Conservation (phyloP, 164 flowering plant genomes). For the Houttuynia cordata region DNA sequence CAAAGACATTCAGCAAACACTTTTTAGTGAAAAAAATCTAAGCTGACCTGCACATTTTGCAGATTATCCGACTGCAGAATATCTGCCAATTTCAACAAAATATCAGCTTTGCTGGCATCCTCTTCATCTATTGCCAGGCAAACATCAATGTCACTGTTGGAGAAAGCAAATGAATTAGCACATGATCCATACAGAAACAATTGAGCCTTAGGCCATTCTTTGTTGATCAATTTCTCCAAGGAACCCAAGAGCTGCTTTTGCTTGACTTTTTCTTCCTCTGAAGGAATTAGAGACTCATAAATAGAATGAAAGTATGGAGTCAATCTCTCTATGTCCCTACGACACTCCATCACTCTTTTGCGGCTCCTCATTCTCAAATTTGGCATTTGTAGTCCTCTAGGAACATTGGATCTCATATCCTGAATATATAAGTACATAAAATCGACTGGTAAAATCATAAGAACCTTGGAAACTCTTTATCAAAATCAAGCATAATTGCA, state of each 20-base stretch:
- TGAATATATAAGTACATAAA: constrained; percentile 16
- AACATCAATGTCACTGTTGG: constrained; percentile 92
- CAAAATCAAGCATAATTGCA: not conserved
- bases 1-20: not conserved
- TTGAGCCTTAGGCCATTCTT: constrained; percentile 87
- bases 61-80: constrained; percentile 71
- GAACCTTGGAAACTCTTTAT: not conserved
- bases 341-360: constrained; percentile 40
- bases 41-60: constrained; percentile 80
- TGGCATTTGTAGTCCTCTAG: constrained; percentile 38
- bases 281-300: constrained; percentile 67
- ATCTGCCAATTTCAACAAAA: constrained; percentile 76
- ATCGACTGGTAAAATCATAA: not conserved
- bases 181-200: constrained; percentile 87
- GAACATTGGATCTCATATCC: constrained; percentile 48
- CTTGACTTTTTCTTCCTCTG: constrained; percentile 81
- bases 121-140: constrained; percentile 65
- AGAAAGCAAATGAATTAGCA: constrained; percentile 89
- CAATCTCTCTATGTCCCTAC: constrained; percentile 48
- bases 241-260: constrained; percentile 56
- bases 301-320: constrained; percentile 48
- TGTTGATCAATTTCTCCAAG: constrained; percentile 61
- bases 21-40: not conserved
- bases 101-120: constrained; percentile 49
- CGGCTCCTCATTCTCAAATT: constrained; percentile 42